These are phyloP conservation scores for Linum usitatissimum DNA, from an alignment of 345 rosid genomes.

Conservation along the genomic window DNA sequence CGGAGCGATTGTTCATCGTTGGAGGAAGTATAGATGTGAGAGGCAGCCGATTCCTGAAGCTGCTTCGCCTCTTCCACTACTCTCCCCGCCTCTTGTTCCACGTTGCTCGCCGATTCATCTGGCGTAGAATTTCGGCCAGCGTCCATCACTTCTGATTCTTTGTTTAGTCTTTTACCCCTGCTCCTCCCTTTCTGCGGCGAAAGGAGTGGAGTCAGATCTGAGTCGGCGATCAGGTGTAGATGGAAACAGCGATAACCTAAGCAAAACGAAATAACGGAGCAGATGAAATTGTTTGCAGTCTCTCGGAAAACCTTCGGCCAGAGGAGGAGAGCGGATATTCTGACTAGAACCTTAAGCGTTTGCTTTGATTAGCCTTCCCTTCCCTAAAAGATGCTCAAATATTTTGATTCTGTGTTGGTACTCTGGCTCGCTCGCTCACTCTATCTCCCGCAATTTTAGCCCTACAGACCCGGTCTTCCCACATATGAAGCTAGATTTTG, in stretches of 20 bases:
- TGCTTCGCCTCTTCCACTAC: conserved; percentile 63
- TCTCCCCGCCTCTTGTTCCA: conserved; percentile 60
- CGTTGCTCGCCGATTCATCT: conserved; percentile 21
- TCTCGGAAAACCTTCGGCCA: too few relatives aligned
- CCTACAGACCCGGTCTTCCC: too few relatives aligned
- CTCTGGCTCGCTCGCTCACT: too few relatives aligned
- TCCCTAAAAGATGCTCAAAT: too few relatives aligned
- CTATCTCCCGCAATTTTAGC: too few relatives aligned
- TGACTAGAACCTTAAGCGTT: too few relatives aligned
- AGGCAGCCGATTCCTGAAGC: conserved; percentile 62
- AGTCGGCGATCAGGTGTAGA: not conserved
- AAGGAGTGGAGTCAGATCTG: not conserved
- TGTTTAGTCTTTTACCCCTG: not conserved
- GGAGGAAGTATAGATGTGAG: conserved; percentile 38
- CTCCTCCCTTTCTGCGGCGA: not conserved
- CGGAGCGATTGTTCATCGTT: conserved; percentile 62
- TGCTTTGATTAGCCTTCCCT: too few relatives aligned
- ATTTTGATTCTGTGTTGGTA: too few relatives aligned
- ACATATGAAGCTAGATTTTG: too few relatives aligned
- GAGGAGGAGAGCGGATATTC: too few relatives aligned
- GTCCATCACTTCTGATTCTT: not conserved
- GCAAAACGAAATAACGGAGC: not conserved
- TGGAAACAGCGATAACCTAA: not conserved
- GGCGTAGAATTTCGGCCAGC: not conserved
- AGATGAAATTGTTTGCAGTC: not conserved